phyloP scores from a whole-genome alignment of 2,329 filamentous ascomycete genomes.

The Seiridium unicorne region DNA sequence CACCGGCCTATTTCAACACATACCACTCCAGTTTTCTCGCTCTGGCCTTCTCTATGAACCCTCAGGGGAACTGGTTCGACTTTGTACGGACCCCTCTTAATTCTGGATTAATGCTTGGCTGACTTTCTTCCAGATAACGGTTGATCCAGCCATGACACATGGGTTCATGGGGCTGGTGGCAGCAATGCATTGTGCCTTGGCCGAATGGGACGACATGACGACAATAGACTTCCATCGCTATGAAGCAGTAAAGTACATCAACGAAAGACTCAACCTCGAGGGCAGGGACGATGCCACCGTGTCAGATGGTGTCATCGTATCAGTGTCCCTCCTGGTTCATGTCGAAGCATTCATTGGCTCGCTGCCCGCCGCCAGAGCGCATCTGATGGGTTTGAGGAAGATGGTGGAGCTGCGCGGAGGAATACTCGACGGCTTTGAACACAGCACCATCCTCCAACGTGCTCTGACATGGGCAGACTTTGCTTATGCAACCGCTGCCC shows the following conservation, averaged over 20 bases:
- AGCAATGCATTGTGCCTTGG: constrained; percentile 32
- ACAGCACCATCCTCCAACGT: constrained; percentile 28
- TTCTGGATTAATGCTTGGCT: not conserved
- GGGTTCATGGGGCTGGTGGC: constrained; percentile 30
- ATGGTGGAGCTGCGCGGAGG: constrained; percentile 30
- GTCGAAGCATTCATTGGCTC: constrained; percentile 31
- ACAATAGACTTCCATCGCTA: constrained; percentile 32
- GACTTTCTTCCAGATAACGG: constrained; percentile 21
- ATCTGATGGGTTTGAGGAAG: constrained; percentile 28
- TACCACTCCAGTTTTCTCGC: constrained; percentile 30
- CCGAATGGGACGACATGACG: constrained; percentile 29
- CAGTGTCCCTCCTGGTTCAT: constrained; percentile 30
- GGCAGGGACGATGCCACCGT: constrained; percentile 25
- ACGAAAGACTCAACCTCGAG: constrained; percentile 28
- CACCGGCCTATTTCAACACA: constrained; percentile 30
- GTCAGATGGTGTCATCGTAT: constrained; percentile 29
- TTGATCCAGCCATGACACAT: constrained; percentile 29
- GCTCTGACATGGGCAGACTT: constrained; percentile 32
- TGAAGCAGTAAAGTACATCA: constrained; percentile 29
- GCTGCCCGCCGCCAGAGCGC: constrained; percentile 25
- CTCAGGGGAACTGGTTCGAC: constrained; percentile 27
- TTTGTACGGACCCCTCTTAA: constrained; percentile 17
- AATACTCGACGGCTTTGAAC: constrained; percentile 26
- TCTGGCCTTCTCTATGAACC: constrained; percentile 31
- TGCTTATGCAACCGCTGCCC: constrained; percentile 28